Evolutionary conservation across 257 asterid species (phyloP), one percentile per base, ranked within the genome.

Genomic region (Echium plantagineum): DNA sequence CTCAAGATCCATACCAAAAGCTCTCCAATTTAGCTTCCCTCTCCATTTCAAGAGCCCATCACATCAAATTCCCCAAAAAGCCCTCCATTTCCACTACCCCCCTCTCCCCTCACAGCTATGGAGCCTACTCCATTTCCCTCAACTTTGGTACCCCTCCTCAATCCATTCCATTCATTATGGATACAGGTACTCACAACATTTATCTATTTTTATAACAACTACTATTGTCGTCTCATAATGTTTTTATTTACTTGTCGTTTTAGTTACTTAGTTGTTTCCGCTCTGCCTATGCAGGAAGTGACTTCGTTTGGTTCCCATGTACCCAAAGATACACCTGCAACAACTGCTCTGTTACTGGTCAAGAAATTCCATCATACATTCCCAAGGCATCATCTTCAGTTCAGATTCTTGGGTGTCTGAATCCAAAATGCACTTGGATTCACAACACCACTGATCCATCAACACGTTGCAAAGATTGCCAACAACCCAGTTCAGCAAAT

Each of bases 91-190:
- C 85, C 76, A 63, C 78, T 70, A 80, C 89, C 65, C 81, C 85
- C 28, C 55, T 91, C 24, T 75, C 60, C 63, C 87, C 98, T 59
- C 82, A 70, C 57, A 82, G 82, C 74, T 74, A 74, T 70, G 98
- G 98, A 21, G 95, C 76, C 30, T 91, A 88, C 84, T 71, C 96
- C 0, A 75, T 85, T 72, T 74, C 94, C 1, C 87, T 91, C 75
- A 65, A 80, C 63, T 85, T 91, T 19, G 98, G 98, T 69, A 88
- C 91, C 21, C 96, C 98, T 2, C 95, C 95, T 6, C 95, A 91
- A 59, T 49, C 77, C 19, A 60, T 80, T 0, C 87, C 90, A 0
- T 63, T 91, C 61, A 19, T 91, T 55, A 62, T 91, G 81, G 98
- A 88, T 72, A 91, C 98, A 0, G 98, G 95, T 0, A 91, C 26